These are phyloP conservation scores for Amoebophrya sp. DNA, from an alignment of 169 alveolate species.

Conservation along the genomic window DNA sequence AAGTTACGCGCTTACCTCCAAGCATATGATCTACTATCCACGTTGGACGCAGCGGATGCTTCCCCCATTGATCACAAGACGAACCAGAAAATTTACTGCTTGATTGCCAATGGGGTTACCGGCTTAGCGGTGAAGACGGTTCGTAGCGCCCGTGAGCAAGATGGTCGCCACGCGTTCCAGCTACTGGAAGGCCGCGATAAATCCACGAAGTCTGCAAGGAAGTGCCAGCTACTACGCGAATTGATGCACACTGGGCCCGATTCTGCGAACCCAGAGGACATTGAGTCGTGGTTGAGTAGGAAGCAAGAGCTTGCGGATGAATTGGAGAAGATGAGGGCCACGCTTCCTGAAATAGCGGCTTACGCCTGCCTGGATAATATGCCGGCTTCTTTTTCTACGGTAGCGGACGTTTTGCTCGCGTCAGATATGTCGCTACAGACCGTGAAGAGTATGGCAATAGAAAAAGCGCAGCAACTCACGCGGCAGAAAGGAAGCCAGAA, in stretches of 20 bases:
- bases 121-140: neutral
- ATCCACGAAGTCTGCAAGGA: neutral
- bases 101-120: neutral
- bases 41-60: neutral
- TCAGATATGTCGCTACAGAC: neutral
- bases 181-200: neutral
- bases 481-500: neutral
- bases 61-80: neutral
- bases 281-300: neutral
- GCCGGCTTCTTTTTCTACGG: neutral
- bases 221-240: neutral
- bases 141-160: neutral
- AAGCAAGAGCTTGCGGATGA: neutral
- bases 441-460: neutral
- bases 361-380: neutral
- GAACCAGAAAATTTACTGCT: neutral
- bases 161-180: neutral
- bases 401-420: neutral
- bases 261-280: neutral
- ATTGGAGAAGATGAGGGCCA: neutral
- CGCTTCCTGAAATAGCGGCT: neutral
- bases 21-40: neutral
- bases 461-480: neutral
- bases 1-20: neutral
- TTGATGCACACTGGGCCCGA: neutral